phyloP scores from a whole-genome alignment of 129 eudicot genomes.

The Centella asiatica region DNA sequence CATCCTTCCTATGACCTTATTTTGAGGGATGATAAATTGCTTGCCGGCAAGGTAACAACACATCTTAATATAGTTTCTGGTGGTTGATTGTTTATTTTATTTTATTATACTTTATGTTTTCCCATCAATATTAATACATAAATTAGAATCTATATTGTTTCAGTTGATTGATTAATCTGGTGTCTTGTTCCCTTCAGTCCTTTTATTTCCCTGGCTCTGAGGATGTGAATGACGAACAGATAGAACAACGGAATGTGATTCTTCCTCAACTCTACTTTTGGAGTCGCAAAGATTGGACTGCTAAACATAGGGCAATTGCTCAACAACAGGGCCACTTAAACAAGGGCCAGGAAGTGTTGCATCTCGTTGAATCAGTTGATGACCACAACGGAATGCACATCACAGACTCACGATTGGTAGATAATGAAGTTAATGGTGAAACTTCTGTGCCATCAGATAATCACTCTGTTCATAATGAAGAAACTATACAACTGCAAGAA shows the following conservation, averaged over 20 bases:
- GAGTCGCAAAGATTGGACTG: conserved; percentile 65
- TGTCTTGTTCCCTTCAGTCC: conserved; percentile 39
- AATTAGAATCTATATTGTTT: no score
- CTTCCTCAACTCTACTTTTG: conserved; percentile 75
- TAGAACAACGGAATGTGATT: conserved; percentile 63
- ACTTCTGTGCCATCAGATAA: background rate
- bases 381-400: background rate
- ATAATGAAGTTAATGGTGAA: conserved; percentile 3
- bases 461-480: conserved; percentile 7
- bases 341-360: conserved; percentile 6
- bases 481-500: conserved; percentile 10
- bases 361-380: conserved; percentile 11
- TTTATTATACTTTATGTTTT: no score
- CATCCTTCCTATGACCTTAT: conserved; percentile 53
- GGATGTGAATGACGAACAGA: conserved; percentile 62
- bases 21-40: conserved; percentile 66
- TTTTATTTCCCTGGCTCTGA: conserved; percentile 90
- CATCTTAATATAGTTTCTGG: background rate
- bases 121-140: no score
- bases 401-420: conserved; percentile 6
- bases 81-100: background rate
- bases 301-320: conserved; percentile 51
- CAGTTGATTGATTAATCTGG: background rate
- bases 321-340: conserved; percentile 45
- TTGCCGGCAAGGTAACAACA: conserved; percentile 54